Evolutionary conservation across 345 rosid species (phyloP), one percentile per base, ranked within the genome.

Genomic region (Citrus sp.): DNA sequence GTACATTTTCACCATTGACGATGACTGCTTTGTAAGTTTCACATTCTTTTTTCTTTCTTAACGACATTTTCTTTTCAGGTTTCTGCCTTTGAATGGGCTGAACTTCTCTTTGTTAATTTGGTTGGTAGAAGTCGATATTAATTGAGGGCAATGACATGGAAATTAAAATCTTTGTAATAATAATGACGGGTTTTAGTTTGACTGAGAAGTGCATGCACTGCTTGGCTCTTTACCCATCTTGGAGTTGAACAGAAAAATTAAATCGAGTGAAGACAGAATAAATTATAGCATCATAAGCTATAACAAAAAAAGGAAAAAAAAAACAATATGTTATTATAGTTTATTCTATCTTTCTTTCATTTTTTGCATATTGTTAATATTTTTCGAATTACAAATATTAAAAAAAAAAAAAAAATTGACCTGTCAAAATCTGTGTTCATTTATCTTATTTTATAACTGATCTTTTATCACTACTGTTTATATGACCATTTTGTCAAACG

Each of bases 1-100:
- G 79, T 87, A 87, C 58, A 84, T 89, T 71, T 89, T 80, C 87
- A 89, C 90, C 83, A 86, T 89, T 79, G 92, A 89, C 46, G 92
- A 89, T 61, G 92, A 89, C 68, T 89, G 92, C 85, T 89, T 89
- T 83, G 92, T 89, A 85, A 77, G 87, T 69, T 58, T 24, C 2
- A n/a, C 4, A 28, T 16, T 9, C 34, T 8, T 1, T 19, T 27
- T 2, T 61, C 51, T 62, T 35, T 19, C 58, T 54, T 18, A 54
- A 54, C 4, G 51, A 46, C 18, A 0, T 3, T 28, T 37, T 35
- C 37, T 51, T 30, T 64, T 19, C 7, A n/a, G 34, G 32, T 63
- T 70, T 75, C 51, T 37, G 58, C 25, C 58, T 64, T 19, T 40
- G 10, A 55, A 8, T 73, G 18, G 32, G 40, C 22, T 65, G 9